These are phyloP conservation scores for Halophytophthora batemanensis DNA, from an alignment of 352 stramenopile species.

Conservation along the genomic window DNA sequence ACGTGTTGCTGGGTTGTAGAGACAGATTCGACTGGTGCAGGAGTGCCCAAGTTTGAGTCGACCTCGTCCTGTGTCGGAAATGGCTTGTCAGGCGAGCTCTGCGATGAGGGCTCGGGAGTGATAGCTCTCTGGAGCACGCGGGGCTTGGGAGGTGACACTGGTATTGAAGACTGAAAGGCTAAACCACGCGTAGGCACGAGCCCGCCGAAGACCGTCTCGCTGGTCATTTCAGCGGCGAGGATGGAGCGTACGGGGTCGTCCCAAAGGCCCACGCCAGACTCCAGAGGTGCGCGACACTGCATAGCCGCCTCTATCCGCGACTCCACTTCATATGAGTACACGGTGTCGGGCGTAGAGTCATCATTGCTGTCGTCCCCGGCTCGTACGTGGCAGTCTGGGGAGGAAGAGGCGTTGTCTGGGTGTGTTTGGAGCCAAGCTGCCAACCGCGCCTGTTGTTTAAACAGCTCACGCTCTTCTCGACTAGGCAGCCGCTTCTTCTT, in stretches of 20 bases:
- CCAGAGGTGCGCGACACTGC: slow-evolving; percentile 12
- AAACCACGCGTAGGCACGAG: slow-evolving; percentile 31
- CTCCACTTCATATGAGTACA: slow-evolving; percentile 40
- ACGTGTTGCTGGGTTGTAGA: no score
- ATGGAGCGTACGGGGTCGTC: slow-evolving; percentile 43
- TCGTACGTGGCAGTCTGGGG: neutral
- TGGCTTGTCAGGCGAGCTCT: neutral
- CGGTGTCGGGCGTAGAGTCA: neutral
- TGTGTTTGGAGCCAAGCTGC: slow-evolving; percentile 18
- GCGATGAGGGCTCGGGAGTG: neutral
- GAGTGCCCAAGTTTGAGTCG: neutral
- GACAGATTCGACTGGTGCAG: neutral
- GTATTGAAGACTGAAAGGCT: slow-evolving; percentile 15
- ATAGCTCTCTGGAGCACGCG: neutral
- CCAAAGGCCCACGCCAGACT: slow-evolving; percentile 32
- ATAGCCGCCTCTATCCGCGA: slow-evolving; percentile 31
- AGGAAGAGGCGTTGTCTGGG: slow-evolving; percentile 2
- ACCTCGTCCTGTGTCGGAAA: neutral
- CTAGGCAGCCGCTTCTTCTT: slow-evolving; percentile 16
- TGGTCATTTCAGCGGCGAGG: slow-evolving; percentile 53
- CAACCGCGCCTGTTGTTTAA: slow-evolving; percentile 15
- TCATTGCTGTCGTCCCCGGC: neutral
- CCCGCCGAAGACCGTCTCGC: slow-evolving; percentile 51
- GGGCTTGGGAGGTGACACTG: neutral
- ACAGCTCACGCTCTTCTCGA: slow-evolving; percentile 17